Base-by-base conservation (phyloP, 345 rosid genomes). In the Hibiscus mutabilis region DNA sequence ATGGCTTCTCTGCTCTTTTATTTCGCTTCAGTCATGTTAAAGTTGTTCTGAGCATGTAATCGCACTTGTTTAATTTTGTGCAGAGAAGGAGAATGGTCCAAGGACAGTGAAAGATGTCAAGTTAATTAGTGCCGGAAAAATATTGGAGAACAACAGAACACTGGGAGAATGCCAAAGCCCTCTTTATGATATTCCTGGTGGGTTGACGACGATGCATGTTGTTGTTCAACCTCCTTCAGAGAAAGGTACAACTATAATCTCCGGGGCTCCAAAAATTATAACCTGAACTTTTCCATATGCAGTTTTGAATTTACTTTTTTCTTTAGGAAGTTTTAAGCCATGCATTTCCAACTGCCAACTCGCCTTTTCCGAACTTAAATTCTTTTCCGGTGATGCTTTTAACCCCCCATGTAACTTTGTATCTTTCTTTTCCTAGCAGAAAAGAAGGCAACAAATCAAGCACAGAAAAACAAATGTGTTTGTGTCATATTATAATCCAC, bases 161-260 rank as follows among this genome's bases (percentile, higher is more conserved):
- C 79, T 92, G 37, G 88, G 86, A 19, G 97, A 92, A 68, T 95
- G 96, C 75, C 88, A 79, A 73, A 92, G 91, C 74, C 96, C 97
- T 2, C 83, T 95, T 27, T 86, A 88, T 78, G 92, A 86, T 75
- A 80, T 86, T 40, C 93, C 91, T 13, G 97, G 92, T 24, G 91
- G 92, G 51, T 89, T 95, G 66, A 95, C 96, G 74, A 95, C 97
- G 37, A 95, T 95, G 97, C 99, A 95, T 24, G 97, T 95, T 35
- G 86, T 95, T 74, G 89, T 95, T 80, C 97, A 95, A 78, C 92
- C 92, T 52, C 57, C 91, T 7, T 6, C 46, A 6, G 97, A 87
- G 29, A 92, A 86, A 84, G 99, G 99, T 93, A 82, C 64, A 16
- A n/a, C 42, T 27, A 27, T 57, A 14, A 12, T 55, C 65, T 25